These are phyloP conservation scores for Ceratobasidium sp. DNA, from an alignment of 1,284 basidiomycete genomes.

Conservation along the genomic window DNA sequence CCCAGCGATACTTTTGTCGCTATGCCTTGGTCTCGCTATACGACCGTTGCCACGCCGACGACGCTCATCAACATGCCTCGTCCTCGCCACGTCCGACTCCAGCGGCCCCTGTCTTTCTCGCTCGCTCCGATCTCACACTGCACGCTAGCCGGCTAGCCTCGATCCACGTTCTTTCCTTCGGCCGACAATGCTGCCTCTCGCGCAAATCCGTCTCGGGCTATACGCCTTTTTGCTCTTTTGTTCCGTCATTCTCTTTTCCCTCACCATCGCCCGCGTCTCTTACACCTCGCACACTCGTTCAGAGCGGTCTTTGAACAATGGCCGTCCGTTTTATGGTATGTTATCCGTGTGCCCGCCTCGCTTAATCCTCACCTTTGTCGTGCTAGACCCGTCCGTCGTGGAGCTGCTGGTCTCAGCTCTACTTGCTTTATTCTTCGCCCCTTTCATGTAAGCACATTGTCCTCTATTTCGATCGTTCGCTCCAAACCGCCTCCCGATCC, in stretches of 20 bases:
- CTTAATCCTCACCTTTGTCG: too few species aligned
- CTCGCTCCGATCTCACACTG: conserved; percentile 6
- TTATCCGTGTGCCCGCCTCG: too few species aligned
- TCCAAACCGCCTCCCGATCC: too few species aligned
- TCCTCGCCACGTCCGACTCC: neutral
- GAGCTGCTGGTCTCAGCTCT: conserved; percentile 10
- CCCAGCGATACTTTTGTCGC: too few species aligned
- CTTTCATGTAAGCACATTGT: neutral
- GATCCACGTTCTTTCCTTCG: conserved; percentile 16
- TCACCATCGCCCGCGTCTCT: conserved; percentile 11
- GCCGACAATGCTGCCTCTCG: conserved; percentile 8
- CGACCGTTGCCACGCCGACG: neutral
- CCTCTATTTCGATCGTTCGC: neutral
- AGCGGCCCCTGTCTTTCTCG: neutral
- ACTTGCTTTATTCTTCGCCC: neutral
- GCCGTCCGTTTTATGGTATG: neutral
- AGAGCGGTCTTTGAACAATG: neutral
- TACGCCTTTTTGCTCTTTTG: conserved; percentile 2
- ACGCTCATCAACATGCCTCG: neutral
- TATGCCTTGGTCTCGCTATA: too few species aligned
- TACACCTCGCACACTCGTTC: neutral
- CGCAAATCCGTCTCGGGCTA: conserved; percentile 12
- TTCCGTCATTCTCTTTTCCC: neutral
- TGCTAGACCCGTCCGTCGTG: neutral
- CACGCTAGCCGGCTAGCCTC: too few species aligned